A percentile compares a stretch with the other conserved stretches of the same genome.
Conservation (phyloP, 345 rosid species). For the Populus simonii region DNA sequence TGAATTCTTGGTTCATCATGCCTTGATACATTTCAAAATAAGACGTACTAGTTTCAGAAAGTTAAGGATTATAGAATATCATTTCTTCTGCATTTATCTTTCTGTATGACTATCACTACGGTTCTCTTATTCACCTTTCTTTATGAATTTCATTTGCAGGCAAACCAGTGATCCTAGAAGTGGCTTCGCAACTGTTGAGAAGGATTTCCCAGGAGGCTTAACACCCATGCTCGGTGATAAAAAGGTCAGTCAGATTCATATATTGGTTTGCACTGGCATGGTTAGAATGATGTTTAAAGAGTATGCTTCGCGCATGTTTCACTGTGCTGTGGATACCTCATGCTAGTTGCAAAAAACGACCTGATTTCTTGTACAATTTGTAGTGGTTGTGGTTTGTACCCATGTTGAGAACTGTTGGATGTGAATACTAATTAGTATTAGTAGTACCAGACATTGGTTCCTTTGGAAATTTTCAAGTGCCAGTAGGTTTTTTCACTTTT, state of each 20-base stretch:
- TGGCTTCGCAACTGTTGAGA: constrained; percentile 86
- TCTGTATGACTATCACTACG: too few relatives aligned
- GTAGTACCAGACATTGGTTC: not conserved
- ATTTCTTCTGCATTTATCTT: too few relatives aligned
- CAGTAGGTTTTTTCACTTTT: too few relatives aligned
- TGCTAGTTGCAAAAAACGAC: not conserved
- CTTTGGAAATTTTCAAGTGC: not conserved
- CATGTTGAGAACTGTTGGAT: not conserved
- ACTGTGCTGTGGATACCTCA: not conserved
- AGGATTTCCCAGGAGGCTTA: constrained; percentile 74
- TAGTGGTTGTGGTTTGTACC: not conserved
- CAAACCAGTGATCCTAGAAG: constrained; percentile 88
- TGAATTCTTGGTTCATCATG: not conserved
- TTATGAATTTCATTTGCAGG: constrained; percentile 32
- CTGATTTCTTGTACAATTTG: not conserved
- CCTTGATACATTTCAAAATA: not conserved
- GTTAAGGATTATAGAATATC: not conserved
- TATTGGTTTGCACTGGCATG: not conserved
- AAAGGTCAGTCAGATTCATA: constrained; percentile 51
- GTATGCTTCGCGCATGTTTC: not conserved
- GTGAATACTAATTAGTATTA: not conserved
- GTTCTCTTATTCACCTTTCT: not conserved
- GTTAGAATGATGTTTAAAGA: not conserved
- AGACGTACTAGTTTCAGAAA: not conserved
- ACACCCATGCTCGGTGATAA: constrained; percentile 95